Percentiles rank a stretch among this genome's conserved stretches.
Conservation (phyloP, 2,329 filamentous ascomycete species). For the Conoideocrella luteorostrata region DNA sequence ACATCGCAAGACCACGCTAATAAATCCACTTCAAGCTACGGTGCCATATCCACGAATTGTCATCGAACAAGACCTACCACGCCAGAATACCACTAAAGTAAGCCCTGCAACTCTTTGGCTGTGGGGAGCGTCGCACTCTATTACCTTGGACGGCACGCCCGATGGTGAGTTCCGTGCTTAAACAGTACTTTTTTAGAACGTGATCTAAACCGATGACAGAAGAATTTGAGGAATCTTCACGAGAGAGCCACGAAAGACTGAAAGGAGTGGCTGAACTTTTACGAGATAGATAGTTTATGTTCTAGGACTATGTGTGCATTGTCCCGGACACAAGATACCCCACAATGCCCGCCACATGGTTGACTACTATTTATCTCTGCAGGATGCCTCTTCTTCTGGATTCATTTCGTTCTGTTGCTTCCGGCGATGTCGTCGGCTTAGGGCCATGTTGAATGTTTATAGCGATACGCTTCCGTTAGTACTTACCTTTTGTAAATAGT, state of each 20-base stretch:
- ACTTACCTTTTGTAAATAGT: too few species aligned
- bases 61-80: constrained; percentile 12
- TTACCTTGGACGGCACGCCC: constrained; percentile 14
- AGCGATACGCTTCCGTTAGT: too few species aligned
- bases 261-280: neutral
- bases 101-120: constrained; percentile 16
- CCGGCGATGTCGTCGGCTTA: too few species aligned
- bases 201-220: neutral
- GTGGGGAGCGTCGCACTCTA: constrained; percentile 14
- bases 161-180: constrained; percentile 9
- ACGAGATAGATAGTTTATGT: too few species aligned
- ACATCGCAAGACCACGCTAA: neutral
- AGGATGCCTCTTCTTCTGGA: too few species aligned
- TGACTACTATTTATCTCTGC: too few species aligned
- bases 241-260: neutral
- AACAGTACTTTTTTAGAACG: neutral
- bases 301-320: too few species aligned
- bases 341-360: too few species aligned
- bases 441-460: too few species aligned
- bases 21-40: neutral
- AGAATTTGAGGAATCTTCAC: neutral
- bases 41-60: constrained; percentile 10
- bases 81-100: constrained; percentile 3
- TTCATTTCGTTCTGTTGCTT: too few species aligned
- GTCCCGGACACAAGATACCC: too few species aligned